phyloP scores from a whole-genome alignment of 2,329 filamentous ascomycete species.

The Nigrospora osmanthi region DNA sequence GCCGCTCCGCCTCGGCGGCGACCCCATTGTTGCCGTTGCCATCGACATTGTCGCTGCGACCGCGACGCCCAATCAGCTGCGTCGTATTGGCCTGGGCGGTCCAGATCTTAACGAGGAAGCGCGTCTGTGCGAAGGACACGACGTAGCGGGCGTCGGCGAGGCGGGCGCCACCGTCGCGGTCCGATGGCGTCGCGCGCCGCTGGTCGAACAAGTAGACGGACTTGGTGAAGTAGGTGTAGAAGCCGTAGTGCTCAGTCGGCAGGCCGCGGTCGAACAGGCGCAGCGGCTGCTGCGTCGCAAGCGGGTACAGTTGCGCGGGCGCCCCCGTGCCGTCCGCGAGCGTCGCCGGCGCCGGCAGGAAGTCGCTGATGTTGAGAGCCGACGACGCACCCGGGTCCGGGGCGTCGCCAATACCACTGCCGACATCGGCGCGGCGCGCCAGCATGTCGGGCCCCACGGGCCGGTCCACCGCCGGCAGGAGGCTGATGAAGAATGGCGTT shows the following conservation, averaged over 20 bases:
- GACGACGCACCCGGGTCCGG: slow-evolving; percentile 1
- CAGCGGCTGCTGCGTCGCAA: slow-evolving; percentile 67
- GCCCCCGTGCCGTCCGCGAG: slow-evolving; percentile 65
- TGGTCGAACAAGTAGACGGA: slow-evolving; percentile 63
- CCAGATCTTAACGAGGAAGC: slow-evolving; percentile 60
- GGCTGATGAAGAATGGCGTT: slow-evolving; percentile 81
- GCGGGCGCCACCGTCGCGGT: slow-evolving; percentile 46
- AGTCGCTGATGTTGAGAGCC: slow-evolving; percentile 36
- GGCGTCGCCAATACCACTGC: slow-evolving; percentile 14
- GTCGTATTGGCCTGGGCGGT: slow-evolving; percentile 41
- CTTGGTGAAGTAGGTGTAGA: slow-evolving; percentile 87
- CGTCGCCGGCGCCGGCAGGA: slow-evolving; percentile 57
- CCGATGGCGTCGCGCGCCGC: slow-evolving; percentile 26
- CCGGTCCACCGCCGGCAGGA: slow-evolving; percentile 16
- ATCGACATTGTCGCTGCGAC: slow-evolving; percentile 6
- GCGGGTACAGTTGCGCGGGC: slow-evolving; percentile 64
- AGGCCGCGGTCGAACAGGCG: slow-evolving; percentile 78
- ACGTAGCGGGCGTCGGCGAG: slow-evolving; percentile 45
- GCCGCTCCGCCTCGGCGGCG: slow-evolving; percentile 26
- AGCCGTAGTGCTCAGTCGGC: slow-evolving; percentile 80
- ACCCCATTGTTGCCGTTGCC: slow-evolving; percentile 19
- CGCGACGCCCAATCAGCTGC: slow-evolving; percentile 23
- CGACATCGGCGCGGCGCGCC: slow-evolving; percentile 18
- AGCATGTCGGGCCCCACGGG: slow-evolving; percentile 19
- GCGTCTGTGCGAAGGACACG: slow-evolving; percentile 51